These are phyloP conservation scores for Ilex paraguariensis DNA, from an alignment of 305 asterid genomes.

Conservation along the genomic window DNA sequence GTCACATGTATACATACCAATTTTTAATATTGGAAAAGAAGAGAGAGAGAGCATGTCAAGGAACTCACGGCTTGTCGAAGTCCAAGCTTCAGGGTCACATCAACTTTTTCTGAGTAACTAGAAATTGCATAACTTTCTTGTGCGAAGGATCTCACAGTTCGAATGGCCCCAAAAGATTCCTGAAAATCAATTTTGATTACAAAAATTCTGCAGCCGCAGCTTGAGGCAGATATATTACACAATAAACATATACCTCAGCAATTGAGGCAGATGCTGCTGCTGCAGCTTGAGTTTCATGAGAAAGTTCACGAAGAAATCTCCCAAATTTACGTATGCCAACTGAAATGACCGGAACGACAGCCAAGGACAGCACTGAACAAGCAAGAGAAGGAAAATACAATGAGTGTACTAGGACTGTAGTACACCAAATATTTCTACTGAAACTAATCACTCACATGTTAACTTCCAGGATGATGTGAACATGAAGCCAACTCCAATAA, in stretches of 20 bases:
- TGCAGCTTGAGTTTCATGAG: slow-evolving; percentile 88
- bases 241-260: slow-evolving; percentile 54
- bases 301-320: slow-evolving; percentile 71
- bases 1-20: neutral
- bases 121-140: slow-evolving; percentile 2
- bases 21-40: neutral
- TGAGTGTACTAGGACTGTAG: slow-evolving; percentile 1
- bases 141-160: slow-evolving; percentile 3
- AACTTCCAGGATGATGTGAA: slow-evolving; percentile 79
- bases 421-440: neutral
- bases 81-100: slow-evolving; percentile 3
- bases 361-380: slow-evolving; percentile 69
- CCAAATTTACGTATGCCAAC: slow-evolving; percentile 70
- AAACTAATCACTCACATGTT: slow-evolving; percentile 42
- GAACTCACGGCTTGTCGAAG: slow-evolving; percentile 8
- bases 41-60: slow-evolving; percentile 1
- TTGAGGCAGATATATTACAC: too few species aligned
- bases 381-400: slow-evolving; percentile 9
- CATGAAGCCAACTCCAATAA: slow-evolving; percentile 83
- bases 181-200: neutral
- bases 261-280: slow-evolving; percentile 88
- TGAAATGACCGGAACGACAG: slow-evolving; percentile 66
- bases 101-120: slow-evolving; percentile 3
- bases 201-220: too few species aligned
- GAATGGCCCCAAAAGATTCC: slow-evolving; percentile 3